Evolutionary conservation across 2,329 filamentous ascomycete genomes (phyloP), one percentile per base, ranked within the genome.

Genomic region (Diplodia sapinea): DNA sequence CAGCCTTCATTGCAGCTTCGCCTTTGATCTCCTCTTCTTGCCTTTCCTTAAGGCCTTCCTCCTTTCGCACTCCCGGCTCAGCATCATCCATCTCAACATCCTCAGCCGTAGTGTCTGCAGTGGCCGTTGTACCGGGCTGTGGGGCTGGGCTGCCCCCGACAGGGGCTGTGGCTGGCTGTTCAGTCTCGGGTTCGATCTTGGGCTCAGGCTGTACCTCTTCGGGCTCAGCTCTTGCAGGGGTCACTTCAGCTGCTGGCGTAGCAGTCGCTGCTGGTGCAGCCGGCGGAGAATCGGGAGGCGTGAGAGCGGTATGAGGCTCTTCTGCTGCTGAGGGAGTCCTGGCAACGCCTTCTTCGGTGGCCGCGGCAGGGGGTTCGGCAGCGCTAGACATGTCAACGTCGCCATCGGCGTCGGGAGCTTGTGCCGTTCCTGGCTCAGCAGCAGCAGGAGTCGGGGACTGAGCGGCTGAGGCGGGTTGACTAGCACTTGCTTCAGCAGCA

Each of bases 311-410:
- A 17, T n/a, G 33, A 8, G 52, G 52, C 12, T 59, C 62, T 12
- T 65, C 67, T 20, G 67, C 26, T 11, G 61, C 40, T 5, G 31
- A 40, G 17, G 23, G 13, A 36, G 66, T 20, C 2, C 38, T 11
- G 17, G 56, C 59, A 31, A 57, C 23, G 3, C 26, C 43, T 20
- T 57, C 59, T 11, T 38, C 59, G 13, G 36, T 56, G 23, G 38
- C 23, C 13, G 33, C 29, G 17, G 36, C 38, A 9, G 50, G n/a
- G 8, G 38, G 26, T 11, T 71, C 69, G 23, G 70, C 50, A 3
- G 54, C 69, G 36, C 71, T 72, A 12, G 67, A 57, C 69, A 71
- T 71, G 5, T 68, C 68, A 13, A 71, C 67, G 26, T 75, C 73
- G 20, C 36, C 33, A 49, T 68, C 67, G n/a, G 31, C 23, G 23